Evolutionary conservation across 73 alveolate species (phyloP).

Genomic region (Tetrahymena malaccensis): DNA sequence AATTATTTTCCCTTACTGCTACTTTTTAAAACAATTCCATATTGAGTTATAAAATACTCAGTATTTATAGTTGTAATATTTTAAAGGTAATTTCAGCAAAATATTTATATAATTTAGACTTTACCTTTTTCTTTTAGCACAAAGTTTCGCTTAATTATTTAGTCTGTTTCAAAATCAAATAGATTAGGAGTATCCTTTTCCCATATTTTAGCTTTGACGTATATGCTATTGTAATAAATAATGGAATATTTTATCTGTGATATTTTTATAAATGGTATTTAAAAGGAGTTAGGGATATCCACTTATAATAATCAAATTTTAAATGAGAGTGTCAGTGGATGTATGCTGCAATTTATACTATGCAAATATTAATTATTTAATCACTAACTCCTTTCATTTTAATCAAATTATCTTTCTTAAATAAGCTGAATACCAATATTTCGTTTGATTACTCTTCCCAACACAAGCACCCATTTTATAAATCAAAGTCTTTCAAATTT

Average conservation of each 20-base stretch:
- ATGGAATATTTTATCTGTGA: neutral
- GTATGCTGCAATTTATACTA: neutral
- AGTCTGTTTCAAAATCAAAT: neutral
- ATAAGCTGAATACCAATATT: neutral
- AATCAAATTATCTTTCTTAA: neutral
- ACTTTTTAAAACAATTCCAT: neutral
- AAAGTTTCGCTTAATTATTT: neutral
- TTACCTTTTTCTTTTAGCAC: neutral
- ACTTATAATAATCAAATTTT: too few species aligned
- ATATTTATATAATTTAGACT: neutral
- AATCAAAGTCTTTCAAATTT: neutral
- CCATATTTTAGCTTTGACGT: neutral
- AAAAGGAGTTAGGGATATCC: neutral
- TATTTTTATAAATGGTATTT: too few species aligned
- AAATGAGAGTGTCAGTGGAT: neutral
- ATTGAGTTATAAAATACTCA: too few species aligned
- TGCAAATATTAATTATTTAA: neutral
- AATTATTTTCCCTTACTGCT: neutral
- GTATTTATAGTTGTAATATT: neutral
- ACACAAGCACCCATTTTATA: neutral
- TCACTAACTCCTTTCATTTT: neutral
- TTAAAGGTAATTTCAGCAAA: neutral
- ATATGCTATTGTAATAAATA: neutral
- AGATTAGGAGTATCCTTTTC: neutral
- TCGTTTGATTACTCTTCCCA: neutral